These are phyloP conservation scores for Aaosphaeria pasadenensis DNA, from an alignment of 2,329 filamentous ascomycete species.

Conservation along the genomic window DNA sequence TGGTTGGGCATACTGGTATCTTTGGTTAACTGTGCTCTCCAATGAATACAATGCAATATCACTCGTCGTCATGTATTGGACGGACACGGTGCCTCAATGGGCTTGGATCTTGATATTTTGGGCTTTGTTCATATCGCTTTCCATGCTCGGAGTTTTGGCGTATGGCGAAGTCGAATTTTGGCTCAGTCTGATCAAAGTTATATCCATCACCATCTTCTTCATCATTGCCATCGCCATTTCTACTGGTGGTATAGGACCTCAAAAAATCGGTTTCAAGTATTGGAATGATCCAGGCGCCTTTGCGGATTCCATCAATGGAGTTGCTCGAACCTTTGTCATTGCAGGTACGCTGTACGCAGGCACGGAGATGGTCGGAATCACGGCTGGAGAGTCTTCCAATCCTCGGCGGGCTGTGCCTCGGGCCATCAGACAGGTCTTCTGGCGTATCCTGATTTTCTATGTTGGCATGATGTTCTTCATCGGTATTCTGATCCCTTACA, in stretches of 20 bases:
- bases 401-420: conserved; percentile 5
- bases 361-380: conserved; percentile 14
- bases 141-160: conserved; percentile 41
- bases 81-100: conserved; percentile 43
- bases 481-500: conserved; percentile 7
- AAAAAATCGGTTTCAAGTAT: conserved; percentile 12
- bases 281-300: conserved; percentile 15
- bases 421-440: conserved; percentile 9
- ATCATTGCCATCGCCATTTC: conserved; percentile 11
- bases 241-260: conserved; percentile 10
- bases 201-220: conserved; percentile 12
- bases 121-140: conserved; percentile 42
- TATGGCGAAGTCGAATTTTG: conserved; percentile 55
- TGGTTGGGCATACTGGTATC: conserved; percentile 32
- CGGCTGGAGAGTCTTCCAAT: conserved; percentile 9
- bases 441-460: conserved; percentile 11
- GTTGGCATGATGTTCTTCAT: conserved; percentile 9
- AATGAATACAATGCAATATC: conserved; percentile 47
- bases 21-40: conserved; percentile 45
- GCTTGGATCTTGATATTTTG: conserved; percentile 49
- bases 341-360: conserved; percentile 13
- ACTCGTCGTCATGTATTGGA: conserved; percentile 46
- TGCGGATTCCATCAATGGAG: conserved; percentile 13
- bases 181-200: conserved; percentile 20
- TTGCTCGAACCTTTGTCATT: conserved; percentile 13